Conservation (phyloP, 2,329 filamentous ascomycete genomes). For the Myotisia sp. region DNA sequence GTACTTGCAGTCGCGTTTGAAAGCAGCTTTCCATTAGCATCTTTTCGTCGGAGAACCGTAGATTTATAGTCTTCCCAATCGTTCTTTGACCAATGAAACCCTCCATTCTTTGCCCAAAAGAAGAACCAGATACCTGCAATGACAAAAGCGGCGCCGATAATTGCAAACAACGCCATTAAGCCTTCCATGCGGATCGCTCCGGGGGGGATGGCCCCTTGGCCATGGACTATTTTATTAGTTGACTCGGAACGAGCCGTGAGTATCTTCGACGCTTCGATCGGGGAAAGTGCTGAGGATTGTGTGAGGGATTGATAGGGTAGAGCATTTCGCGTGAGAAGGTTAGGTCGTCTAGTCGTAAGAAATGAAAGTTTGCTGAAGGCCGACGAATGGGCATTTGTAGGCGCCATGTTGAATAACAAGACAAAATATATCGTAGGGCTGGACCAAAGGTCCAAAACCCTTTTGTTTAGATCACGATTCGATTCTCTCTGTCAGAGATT, state of each 20-base stretch:
- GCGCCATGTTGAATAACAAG: too few species aligned
- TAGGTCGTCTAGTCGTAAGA: too few species aligned
- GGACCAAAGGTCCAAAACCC: too few species aligned
- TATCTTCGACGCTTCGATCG: conserved; percentile 16
- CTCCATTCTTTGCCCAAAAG: conserved; percentile 94
- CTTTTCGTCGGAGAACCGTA: conserved; percentile 75
- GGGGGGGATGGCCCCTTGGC: conserved; percentile 29
- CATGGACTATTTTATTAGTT: conserved; percentile 12
- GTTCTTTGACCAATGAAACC: conserved; percentile 67
- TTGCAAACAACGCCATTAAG: conserved; percentile 71
- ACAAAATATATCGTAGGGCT: too few species aligned
- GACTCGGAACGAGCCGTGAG: conserved; percentile 19
- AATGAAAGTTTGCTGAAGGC: too few species aligned
- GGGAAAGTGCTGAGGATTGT: too few species aligned
- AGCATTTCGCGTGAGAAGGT: too few species aligned
- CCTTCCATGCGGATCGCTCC: conserved; percentile 39
- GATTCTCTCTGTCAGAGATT: too few species aligned
- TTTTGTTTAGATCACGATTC: too few species aligned
- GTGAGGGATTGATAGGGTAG: too few species aligned
- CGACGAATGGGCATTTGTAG: too few species aligned
- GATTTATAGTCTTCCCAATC: conserved; percentile 99
- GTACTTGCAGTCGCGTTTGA: conserved; percentile 71
- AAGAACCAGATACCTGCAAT: conserved; percentile 85
- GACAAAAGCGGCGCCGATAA: conserved; percentile 67
- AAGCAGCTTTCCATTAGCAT: conserved; percentile 75